A percentile compares a stretch with the other conserved stretches of the same genome.
Evolutionary conservation across 2,329 filamentous ascomycete species (phyloP).

Genomic region (Pseudogymnoascus sp.): DNA sequence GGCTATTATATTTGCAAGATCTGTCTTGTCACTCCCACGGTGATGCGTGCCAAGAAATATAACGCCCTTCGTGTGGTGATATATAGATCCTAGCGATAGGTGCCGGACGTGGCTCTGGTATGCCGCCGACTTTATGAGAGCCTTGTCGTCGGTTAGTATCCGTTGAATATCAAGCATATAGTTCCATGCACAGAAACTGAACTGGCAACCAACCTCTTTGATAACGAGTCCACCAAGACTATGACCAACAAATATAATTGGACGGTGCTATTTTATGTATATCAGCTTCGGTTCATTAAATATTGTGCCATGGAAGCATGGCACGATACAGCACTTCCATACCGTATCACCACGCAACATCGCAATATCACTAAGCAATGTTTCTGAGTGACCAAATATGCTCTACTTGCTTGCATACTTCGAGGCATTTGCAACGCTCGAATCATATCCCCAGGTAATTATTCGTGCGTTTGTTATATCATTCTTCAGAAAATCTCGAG

Average conservation of each 20-base stretch:
- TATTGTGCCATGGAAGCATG: neutral
- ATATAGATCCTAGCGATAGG: neutral
- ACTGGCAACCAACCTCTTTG: neutral
- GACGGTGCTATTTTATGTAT: neutral
- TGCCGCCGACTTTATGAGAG: neutral
- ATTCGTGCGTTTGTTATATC: constrained; percentile 9
- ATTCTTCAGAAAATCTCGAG: constrained; percentile 5
- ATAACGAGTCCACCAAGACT: neutral
- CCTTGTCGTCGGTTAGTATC: neutral
- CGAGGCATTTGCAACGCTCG: neutral
- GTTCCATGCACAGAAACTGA: neutral
- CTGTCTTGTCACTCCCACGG: neutral
- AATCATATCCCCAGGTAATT: neutral
- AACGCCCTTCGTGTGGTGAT: neutral
- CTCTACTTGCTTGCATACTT: neutral
- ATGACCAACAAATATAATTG: neutral
- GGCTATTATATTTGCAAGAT: neutral
- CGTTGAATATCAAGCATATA: neutral
- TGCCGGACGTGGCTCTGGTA: neutral
- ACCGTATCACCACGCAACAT: neutral
- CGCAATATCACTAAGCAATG: neutral
- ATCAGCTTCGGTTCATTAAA: neutral
- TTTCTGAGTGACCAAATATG: neutral
- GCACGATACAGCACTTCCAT: neutral
- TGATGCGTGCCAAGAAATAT: neutral